Percentiles rank a stretch among this genome's conserved stretches.
These are phyloP conservation scores for Tremella mesenterica DNA, from an alignment of 768 basidiomycete genomes.

Conservation along the genomic window DNA sequence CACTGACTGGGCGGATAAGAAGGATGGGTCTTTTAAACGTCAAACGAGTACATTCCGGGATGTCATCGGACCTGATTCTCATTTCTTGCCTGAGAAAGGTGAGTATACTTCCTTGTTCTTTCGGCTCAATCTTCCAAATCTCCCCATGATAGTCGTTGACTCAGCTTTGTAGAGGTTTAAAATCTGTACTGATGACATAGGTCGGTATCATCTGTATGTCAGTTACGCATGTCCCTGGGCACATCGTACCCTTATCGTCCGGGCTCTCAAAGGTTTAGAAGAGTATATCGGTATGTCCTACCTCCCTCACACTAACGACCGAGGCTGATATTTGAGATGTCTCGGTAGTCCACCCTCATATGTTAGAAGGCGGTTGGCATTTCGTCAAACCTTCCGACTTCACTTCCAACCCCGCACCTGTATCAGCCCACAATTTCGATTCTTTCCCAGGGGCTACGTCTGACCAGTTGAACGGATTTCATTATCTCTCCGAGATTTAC, in stretches of 20 bases:
- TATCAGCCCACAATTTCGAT: conserved; percentile 30
- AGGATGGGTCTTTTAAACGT: conserved; percentile 62
- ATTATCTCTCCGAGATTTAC: conserved; percentile 79
- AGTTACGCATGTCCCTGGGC: conserved; percentile 83
- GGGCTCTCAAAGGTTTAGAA: conserved; percentile 87
- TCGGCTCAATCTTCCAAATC: too few relatives aligned
- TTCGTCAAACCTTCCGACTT: conserved; percentile 63
- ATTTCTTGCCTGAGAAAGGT: conserved; percentile 71
- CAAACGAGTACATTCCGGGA: conserved; percentile 53
- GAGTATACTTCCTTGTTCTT: conserved; percentile 15
- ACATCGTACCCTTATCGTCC: conserved; percentile 74
- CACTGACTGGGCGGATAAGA: conserved; percentile 49
- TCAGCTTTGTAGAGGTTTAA: not conserved
- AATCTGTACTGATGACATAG: conserved; percentile 46
- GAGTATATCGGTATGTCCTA: conserved; percentile 60
- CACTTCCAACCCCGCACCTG: conserved; percentile 18
- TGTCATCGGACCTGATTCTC: conserved; percentile 52
- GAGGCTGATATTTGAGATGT: conserved; percentile 51
- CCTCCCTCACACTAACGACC: not conserved
- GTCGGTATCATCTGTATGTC: conserved; percentile 85
- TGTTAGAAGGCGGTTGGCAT: conserved; percentile 80
- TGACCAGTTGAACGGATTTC: conserved; percentile 62
- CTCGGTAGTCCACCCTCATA: conserved; percentile 71
- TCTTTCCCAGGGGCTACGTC: conserved; percentile 57
- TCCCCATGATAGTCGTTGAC: too few relatives aligned